Evolutionary conservation across 73 alveolate genomes (phyloP), one percentile per base, ranked within the genome.

Genomic region (Blepharisma stoltei): DNA sequence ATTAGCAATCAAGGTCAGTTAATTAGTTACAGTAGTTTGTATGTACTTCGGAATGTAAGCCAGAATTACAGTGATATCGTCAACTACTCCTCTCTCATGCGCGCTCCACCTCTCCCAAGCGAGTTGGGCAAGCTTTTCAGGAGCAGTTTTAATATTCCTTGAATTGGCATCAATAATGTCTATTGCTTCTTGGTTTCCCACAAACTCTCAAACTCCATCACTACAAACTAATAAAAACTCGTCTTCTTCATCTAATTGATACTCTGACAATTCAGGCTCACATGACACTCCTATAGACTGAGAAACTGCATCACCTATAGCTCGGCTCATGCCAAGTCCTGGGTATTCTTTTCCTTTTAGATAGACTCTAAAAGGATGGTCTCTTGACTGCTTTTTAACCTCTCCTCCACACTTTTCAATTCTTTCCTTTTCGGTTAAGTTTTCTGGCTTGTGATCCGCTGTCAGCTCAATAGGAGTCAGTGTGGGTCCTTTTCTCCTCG

Each of bases 321-420:
- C 83, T 69, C 98, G 78, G 9, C 93, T 73, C 98, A 93, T 93
- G 6, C 97, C 96, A 2, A 93, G 81, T 1, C 98, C 98, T 11
- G 98, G 98, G 9, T 60, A 60, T n/a, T 60, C 46, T 25, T 25
- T 60, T 11, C 89, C 96, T 78, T 89, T 77, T 41, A 89, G 85
- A 46, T 70, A 89, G 23, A 89, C 88, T 54, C 93, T n/a, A 11
- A 7, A 9, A 7, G 78, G 80, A 48, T 90, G 88, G 69, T 89
- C 66, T 54, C 85, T 92, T 81, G 90, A 82, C 65, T 89, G 92
- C 78, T 85, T 92, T 55, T 85, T 77, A 27, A 93, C 95, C 25
- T 76, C 76, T 41, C 97, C 98, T 6, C 92, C 93, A 4, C 97
- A 93, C 69, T 81, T 67, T 32, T 88, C 89, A n/a, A 94, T 94